Conservation (phyloP, 768 basidiomycete species). For the Aureoboletus auriporus region DNA sequence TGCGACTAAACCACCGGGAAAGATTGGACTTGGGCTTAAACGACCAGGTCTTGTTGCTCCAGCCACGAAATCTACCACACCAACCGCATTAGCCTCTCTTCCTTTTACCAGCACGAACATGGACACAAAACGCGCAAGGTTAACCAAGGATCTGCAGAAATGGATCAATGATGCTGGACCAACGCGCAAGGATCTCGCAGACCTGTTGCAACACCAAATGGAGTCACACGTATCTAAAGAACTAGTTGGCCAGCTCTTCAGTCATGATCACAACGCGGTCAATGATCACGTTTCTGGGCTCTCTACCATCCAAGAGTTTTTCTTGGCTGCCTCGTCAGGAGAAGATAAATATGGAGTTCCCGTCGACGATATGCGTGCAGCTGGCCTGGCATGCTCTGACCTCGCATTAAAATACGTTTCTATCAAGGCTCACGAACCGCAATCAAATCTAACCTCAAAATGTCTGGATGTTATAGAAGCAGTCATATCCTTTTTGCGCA, state of each 20-base stretch:
- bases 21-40: conserved; percentile 40
- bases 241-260: conserved; percentile 76
- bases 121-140: conserved; percentile 55
- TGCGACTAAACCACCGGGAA: conserved; percentile 32
- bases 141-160: conserved; percentile 69
- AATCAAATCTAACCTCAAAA: conserved; percentile 82
- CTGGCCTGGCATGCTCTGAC: conserved; percentile 85
- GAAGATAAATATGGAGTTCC: conserved; percentile 48
- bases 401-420: conserved; percentile 91
- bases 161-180: conserved; percentile 88
- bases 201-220: conserved; percentile 88
- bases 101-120: conserved; percentile 32
- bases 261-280: conserved; percentile 92
- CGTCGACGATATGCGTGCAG: conserved; percentile 48
- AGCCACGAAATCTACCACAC: conserved; percentile 29
- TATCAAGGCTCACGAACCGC: conserved; percentile 84
- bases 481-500: conserved; percentile 70
- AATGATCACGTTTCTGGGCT: conserved; percentile 88
- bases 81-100: conserved; percentile 29
- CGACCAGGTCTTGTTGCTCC: conserved; percentile 36
- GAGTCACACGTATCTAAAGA: conserved; percentile 77
- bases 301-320: conserved; percentile 71
- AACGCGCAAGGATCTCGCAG: conserved; percentile 82
- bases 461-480: conserved; percentile 86
- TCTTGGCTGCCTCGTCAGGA: conserved; percentile 50